phyloP scores from a whole-genome alignment of 331 rosid genomes.

The Quercus lobata region DNA sequence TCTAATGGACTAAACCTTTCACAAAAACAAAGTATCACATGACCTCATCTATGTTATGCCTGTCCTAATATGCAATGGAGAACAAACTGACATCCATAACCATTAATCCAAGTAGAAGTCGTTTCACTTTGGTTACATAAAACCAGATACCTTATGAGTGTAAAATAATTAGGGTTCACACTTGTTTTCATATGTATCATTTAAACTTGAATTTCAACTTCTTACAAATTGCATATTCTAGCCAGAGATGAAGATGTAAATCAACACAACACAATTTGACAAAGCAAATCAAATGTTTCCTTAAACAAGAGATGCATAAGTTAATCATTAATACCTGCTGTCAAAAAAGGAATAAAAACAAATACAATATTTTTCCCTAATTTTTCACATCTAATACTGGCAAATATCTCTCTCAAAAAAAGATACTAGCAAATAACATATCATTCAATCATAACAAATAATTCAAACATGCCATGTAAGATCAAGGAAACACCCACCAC shows the following conservation, averaged over 20 bases:
- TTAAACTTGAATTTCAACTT: not conserved
- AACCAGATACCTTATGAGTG: not conserved
- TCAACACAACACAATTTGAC: not conserved
- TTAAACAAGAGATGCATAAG: not conserved
- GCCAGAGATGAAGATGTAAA: not conserved
- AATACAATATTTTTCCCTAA: not conserved
- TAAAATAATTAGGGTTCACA: not conserved
- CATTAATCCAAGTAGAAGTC: not conserved
- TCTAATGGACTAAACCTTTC: not conserved
- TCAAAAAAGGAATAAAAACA: conserved; percentile 10
- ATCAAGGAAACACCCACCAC: conserved; percentile 24
- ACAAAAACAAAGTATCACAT: not conserved
- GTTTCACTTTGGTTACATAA: not conserved
- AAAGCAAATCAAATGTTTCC: not conserved
- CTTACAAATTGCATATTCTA: not conserved
- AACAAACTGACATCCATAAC: not conserved
- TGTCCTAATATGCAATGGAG: not conserved
- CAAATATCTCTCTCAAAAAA: not conserved
- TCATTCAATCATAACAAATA: conserved; percentile 8
- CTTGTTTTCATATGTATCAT: not conserved
- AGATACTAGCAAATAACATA: not conserved
- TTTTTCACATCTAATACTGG: not conserved
- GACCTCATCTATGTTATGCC: not conserved
- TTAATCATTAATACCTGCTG: not conserved
- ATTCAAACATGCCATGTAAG: conserved; percentile 8